Evolutionary conservation across 225 moss, liverwort and hornwort species (phyloP), one percentile per base, ranked within the genome.

Genomic region (Anthoceros angustus): DNA sequence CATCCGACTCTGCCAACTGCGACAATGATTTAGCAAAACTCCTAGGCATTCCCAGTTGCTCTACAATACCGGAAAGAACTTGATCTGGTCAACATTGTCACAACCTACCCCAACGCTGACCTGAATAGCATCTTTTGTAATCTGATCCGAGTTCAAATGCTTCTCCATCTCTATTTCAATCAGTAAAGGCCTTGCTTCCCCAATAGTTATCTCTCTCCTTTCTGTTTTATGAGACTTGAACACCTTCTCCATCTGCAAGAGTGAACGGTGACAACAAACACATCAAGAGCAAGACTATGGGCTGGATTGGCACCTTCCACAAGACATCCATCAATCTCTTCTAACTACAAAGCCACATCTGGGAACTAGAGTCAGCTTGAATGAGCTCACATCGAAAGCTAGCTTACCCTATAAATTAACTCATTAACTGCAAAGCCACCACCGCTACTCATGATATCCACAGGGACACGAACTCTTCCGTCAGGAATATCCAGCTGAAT

Each of bases 81-180:
- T 10, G 42, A 64, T 71, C 18, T 24, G 32, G 12, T 0, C 5
- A 65, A 40, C 64, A 12, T 5, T 63, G 62, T 12, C 62, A 76
- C 40, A 41, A 24, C 26, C 20, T 10, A 69, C 25, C 14, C 45
- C 41, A 69, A 61, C 42, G 43, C 62, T 41, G 25, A 93, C 92
- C 83, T 84, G 67, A 75, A 93, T 81, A 40, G 89, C 89, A 74
- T 89, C 87, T 68, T 89, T 89, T 11, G 89, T 93, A 21, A 89
- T 93, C 18, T 82, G 79, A 72, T 93, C 84, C 8, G 86, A 89
- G 68, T 83, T 89, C 14, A 93, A 77, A 71, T 89, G 86, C 70
- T 93, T 89, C 71, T 93, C 89, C 86, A 90, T 84, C 74, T 93
- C 89, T 2, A 85, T 78, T 75, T 93, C 89, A 65, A 82, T 86